Percentiles rank a stretch among this genome's conserved stretches.
Evolutionary conservation across 2,329 filamentous ascomycete genomes (phyloP).

Genomic region (Atkinsonella hypoxylon): DNA sequence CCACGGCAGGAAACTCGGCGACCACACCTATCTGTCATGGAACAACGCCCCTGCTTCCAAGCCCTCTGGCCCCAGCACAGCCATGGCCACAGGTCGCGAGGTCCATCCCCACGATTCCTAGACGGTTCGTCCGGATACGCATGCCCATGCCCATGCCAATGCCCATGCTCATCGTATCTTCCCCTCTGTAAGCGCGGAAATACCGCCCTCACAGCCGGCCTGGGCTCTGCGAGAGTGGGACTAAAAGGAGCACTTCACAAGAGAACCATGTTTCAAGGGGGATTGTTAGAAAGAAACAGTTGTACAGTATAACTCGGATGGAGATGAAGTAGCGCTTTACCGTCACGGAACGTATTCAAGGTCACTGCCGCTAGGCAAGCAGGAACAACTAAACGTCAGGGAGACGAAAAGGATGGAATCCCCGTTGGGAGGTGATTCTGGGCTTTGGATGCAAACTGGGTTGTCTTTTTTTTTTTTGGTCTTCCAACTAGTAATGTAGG

Average conservation of each 20-base stretch:
- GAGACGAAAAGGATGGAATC: too few relatives aligned
- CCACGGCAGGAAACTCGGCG: constrained; percentile 70
- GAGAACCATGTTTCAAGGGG: background rate
- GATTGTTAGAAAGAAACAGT: background rate
- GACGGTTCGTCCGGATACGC: constrained; percentile 18
- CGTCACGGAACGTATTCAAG: background rate
- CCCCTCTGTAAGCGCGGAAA: background rate
- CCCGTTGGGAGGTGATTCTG: too few relatives aligned
- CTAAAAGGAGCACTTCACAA: background rate
- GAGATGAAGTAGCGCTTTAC: background rate
- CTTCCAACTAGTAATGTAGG: background rate
- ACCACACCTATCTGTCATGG: constrained; percentile 96
- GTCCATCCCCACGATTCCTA: constrained; percentile 32
- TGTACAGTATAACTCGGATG: background rate
- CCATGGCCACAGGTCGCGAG: constrained; percentile 45
- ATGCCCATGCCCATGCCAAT: background rate
- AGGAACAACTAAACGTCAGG: too few relatives aligned
- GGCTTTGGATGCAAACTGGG: background rate
- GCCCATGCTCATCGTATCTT: background rate
- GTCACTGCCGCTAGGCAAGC: too few relatives aligned
- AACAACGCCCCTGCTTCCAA: constrained; percentile 50
- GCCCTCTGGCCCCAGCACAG: constrained; percentile 27
- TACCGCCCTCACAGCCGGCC: background rate
- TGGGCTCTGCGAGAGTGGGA: constrained; percentile 2
- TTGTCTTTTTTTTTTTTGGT: background rate